Evolutionary conservation across 2,329 filamentous ascomycete species (phyloP).

Genomic region (Botrytis squamosa): DNA sequence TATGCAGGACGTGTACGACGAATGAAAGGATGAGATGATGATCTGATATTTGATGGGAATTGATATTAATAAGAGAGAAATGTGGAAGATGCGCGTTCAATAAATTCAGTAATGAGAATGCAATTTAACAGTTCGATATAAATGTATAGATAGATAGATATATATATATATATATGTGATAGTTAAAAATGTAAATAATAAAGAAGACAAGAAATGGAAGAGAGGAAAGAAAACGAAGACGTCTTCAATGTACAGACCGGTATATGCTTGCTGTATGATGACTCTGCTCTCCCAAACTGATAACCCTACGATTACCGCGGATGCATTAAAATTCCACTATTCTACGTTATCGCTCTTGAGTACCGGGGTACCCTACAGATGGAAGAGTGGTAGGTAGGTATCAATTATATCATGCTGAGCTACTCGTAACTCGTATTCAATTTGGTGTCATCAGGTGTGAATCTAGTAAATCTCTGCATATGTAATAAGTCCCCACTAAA

Average conservation of each 20-base stretch:
- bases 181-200: not conserved
- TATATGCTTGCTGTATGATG: not conserved
- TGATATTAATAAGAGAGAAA: not conserved
- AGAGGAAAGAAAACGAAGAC: not conserved
- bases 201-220: not conserved
- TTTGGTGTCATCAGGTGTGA: not conserved
- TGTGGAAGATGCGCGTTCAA: not conserved
- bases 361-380: not conserved
- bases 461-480: not conserved
- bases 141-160: not conserved
- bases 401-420: not conserved
- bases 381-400: not conserved
- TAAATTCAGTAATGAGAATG: not conserved
- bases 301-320: conserved; percentile 2
- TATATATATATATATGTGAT: not conserved
- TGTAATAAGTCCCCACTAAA: conserved; percentile 18
- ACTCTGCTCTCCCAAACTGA: not conserved
- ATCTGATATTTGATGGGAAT: not conserved
- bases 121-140: not conserved
- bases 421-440: not conserved
- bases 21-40: not conserved
- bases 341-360: conserved; percentile 9
- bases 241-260: not conserved
- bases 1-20: conserved; percentile 7
- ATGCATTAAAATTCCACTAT: conserved; percentile 1